Evolutionary conservation across 805 yeast species (phyloP), one percentile per base, ranked within the genome.

Genomic region (Kuraishia ogatae): DNA sequence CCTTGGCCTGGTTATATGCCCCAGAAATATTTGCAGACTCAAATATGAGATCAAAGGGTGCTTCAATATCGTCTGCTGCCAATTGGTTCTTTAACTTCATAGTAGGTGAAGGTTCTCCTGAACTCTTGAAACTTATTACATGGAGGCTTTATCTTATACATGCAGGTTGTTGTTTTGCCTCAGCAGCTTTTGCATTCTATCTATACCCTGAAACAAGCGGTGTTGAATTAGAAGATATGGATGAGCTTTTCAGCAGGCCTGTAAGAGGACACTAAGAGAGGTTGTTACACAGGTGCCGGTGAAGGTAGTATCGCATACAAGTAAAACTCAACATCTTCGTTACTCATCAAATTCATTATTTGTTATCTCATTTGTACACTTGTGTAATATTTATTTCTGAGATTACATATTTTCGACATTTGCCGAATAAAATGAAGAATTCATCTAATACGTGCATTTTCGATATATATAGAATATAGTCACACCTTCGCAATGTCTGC

Each of bases 51-150:
- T 88, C 96, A 2, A 87, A 89, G 64, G 96, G 96, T 58, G 96
- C 96, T 0, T 87, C 94, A 2, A 73, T 88, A 52, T 84, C 96
- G 1, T 89, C 97, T 1, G 96, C 96, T 1, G 80, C 94, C 8
- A 90, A 90, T 66, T 90, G 97, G 97, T 79, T 88, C 20, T 87
- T 87, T 73, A 90, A 90, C 71, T 89, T 89, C 75, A 71, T 90
- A 20, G 96, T 90, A 26, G 97, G 97, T n/a, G 93, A 88, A 68
- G 80, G 86, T 82, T 87, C 96, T 0, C 97, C 97, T 1, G 80
- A 87, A 39, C 75, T 90, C 58, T 86, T 89, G 64, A 93, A 86
- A 61, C 56, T 74, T 10, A 87, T 90, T 62, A 78, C 80, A 28
- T 90, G 96, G 96, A 76, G 83, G 58, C 76, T 92, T 54, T 90